phyloP scores from a whole-genome alignment of 2,329 filamentous ascomycete genomes.

The Colletotrichum salicis region DNA sequence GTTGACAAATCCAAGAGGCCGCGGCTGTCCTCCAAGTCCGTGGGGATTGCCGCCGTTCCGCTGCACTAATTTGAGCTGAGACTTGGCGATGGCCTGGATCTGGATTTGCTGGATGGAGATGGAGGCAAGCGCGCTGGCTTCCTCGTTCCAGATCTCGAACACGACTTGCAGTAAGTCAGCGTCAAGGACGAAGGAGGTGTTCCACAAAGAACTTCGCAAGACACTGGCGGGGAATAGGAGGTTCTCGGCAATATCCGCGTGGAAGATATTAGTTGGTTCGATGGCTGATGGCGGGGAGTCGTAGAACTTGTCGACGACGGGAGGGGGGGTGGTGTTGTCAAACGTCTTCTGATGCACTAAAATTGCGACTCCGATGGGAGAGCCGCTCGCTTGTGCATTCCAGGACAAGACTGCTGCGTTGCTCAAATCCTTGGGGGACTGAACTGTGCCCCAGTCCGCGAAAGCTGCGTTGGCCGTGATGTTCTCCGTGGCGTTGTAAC shows the following conservation, averaged over 20 bases:
- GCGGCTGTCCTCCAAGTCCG: slow-evolving; percentile 40
- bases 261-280: slow-evolving; percentile 33
- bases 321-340: slow-evolving; percentile 26
- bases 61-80: slow-evolving; percentile 45
- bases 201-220: slow-evolving; percentile 39
- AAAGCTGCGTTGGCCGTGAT: background rate
- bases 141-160: slow-evolving; percentile 25
- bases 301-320: slow-evolving; percentile 40
- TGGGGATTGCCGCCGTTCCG: slow-evolving; percentile 45
- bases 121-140: slow-evolving; percentile 30
- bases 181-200: background rate
- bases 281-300: background rate
- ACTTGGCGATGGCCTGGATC: slow-evolving; percentile 54
- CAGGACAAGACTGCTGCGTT: slow-evolving; percentile 34
- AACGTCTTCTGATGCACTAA: slow-evolving; percentile 34
- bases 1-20: slow-evolving; percentile 36
- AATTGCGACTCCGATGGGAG: slow-evolving; percentile 7
- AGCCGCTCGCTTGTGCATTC: slow-evolving; percentile 26
- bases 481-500: background rate
- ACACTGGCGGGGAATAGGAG: slow-evolving; percentile 1
- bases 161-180: background rate
- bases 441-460: background rate
- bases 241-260: slow-evolving; percentile 30
- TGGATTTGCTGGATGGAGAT: slow-evolving; percentile 39
- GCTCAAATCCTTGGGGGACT: background rate